Evolutionary conservation across 345 rosid species (phyloP), one percentile per base, ranked within the genome.

Genomic region (Schrenkiella parvula): DNA sequence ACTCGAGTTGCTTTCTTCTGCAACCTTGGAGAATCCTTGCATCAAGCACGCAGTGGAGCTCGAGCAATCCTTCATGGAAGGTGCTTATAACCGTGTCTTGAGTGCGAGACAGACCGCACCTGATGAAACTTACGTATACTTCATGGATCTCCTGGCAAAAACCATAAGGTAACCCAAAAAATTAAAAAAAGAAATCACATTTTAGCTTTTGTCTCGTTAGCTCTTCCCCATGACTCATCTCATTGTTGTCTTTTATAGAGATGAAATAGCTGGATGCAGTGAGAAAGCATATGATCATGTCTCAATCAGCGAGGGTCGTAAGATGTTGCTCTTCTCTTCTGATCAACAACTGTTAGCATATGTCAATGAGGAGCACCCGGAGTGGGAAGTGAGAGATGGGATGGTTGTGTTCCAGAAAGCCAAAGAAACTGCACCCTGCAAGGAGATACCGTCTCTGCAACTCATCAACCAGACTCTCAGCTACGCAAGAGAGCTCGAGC

Each of bases 51-150:
- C 99, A 0, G 98, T 89, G 37, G 98, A 95, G 91, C 82, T 91
- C 86, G 99, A 95, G 90, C 98, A 89, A 66, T 95, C 99, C 0
- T 95, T 89, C 80, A 91, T 89, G 99, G 98, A 95, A 79, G 96
- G 98, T 72, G 99, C 99, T 25, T 91, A 91, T 59, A 91, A 91
- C 79, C 88, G 96, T 54, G 99, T 91, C 39, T 46, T 89, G 80
- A 91, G 83, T 84, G 97, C 95, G 51, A 87, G 88, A 48, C 97
- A 91, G 78, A 91, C 81, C 8, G 96, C 88, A 4, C 97, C 95
- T 48, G 83, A 89, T 77, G 88, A 84, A 71, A 85, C 85, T 48
- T 95, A 88, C 63, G 96, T 86, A 48, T 91, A 95, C 77, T 91
- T 91, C 84, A 89, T 95, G 91, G 96, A 95, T 79, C 93, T 91